Conservation (phyloP, 768 basidiomycete genomes). For the Mycena belliarum region DNA sequence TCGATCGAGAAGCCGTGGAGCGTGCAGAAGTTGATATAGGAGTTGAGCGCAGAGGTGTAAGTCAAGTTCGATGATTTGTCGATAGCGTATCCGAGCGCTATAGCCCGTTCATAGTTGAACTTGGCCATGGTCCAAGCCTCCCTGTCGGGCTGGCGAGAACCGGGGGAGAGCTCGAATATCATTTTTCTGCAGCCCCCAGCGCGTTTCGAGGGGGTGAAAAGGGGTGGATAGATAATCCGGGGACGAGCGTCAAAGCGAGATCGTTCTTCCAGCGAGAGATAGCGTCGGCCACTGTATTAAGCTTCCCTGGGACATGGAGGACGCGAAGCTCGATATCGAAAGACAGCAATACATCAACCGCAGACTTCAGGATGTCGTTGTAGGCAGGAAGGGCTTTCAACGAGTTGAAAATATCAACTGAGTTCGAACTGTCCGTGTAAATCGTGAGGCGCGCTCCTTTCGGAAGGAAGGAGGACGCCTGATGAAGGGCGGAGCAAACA, state of each 20-base stretch:
- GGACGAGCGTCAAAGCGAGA: not conserved
- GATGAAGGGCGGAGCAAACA: constrained; percentile 13
- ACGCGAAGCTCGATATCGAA: constrained; percentile 25
- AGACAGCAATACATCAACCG: constrained; percentile 16
- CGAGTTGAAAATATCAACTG: too few species aligned
- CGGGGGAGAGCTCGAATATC: too few species aligned
- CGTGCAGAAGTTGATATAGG: too few species aligned
- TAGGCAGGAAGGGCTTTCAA: too few species aligned
- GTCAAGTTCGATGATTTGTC: too few species aligned
- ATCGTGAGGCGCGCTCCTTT: too few species aligned
- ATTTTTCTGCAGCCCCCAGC: constrained; percentile 32
- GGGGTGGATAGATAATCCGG: not conserved
- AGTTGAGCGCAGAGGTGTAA: too few species aligned
- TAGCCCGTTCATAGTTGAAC: constrained; percentile 26
- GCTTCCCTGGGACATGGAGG: constrained; percentile 21
- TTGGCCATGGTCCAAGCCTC: constrained; percentile 37
- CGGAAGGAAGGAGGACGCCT: too few species aligned
- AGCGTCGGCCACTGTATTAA: constrained; percentile 30
- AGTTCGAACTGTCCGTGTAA: too few species aligned
- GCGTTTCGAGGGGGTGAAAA: constrained; percentile 29
- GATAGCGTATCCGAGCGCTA: too few species aligned
- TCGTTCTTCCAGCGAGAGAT: constrained; percentile 25
- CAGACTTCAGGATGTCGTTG: constrained; percentile 23
- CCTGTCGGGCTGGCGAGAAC: constrained; percentile 33
- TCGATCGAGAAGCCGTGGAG: too few species aligned